phyloP scores from a whole-genome alignment of 129 eudicot genomes.

The Pulicaria dysenterica region DNA sequence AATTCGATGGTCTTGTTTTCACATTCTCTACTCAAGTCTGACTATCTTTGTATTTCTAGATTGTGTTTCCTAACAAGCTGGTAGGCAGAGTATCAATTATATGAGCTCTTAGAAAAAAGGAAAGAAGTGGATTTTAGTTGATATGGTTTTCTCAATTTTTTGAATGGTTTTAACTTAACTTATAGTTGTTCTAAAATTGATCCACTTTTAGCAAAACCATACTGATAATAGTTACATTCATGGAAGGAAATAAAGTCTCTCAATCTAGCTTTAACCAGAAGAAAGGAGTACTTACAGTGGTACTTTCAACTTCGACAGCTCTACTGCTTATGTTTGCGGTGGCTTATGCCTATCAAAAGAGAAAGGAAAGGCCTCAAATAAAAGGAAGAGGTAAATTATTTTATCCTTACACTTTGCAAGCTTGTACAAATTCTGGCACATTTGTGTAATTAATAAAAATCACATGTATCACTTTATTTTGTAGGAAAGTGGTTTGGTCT shows the following conservation, averaged over 20 bases:
- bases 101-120: too few species aligned
- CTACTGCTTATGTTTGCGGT: slow-evolving; percentile 27
- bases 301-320: neutral
- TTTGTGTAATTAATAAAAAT: neutral
- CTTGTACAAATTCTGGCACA: neutral
- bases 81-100: neutral
- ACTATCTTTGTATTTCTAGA: too few species aligned
- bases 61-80: too few species aligned
- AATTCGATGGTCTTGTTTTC: neutral
- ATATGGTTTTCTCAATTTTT: too few species aligned
- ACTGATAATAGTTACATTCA: neutral
- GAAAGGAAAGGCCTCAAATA: slow-evolving; percentile 3
- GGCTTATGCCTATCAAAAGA: slow-evolving; percentile 23
- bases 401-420: slow-evolving; percentile 4
- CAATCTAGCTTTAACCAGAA: neutral
- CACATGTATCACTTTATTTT: neutral
- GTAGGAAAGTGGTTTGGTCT: slow-evolving; percentile 9
- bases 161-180: neutral
- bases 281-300: slow-evolving; percentile 5
- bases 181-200: neutral
- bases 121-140: too few species aligned
- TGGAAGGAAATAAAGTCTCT: slow-evolving; percentile 1
- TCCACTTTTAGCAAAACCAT: neutral
- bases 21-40: neutral
- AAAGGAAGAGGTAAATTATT: slow-evolving; percentile 20